Percentiles rank a stretch among this genome's conserved stretches.
phyloP scores from a whole-genome alignment of 352 stramenopile genomes.

The Pythium rishiriense region DNA sequence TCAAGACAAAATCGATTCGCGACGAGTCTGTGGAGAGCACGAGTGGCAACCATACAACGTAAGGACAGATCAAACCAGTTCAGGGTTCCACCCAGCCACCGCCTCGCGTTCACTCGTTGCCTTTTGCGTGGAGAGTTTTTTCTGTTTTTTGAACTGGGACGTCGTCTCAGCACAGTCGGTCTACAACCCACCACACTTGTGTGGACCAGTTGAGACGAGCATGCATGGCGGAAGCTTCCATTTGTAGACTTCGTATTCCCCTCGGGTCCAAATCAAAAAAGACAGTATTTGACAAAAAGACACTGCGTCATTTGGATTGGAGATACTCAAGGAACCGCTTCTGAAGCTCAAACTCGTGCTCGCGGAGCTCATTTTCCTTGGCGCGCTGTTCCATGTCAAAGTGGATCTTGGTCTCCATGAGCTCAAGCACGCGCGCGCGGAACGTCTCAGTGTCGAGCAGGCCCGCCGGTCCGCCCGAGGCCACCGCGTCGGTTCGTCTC shows the following conservation, averaged over 20 bases:
- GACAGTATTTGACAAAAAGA: no score
- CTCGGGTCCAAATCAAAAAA: no score
- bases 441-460: constrained; percentile 47
- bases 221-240: no score
- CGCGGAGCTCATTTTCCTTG: constrained; percentile 73
- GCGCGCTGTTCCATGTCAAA: constrained; percentile 82
- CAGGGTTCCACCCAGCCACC: no score
- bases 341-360: constrained; percentile 82
- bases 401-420: constrained; percentile 82
- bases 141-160: no score
- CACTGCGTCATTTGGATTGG: constrained; percentile 71
- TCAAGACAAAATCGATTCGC: constrained; percentile 73
- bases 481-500: constrained; percentile 1
- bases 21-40: neutral
- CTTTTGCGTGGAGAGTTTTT: no score
- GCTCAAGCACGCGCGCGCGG: constrained; percentile 55
- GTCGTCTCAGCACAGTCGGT: no score
- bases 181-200: no score
- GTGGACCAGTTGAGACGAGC: no score
- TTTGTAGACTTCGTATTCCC: no score
- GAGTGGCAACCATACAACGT: neutral
- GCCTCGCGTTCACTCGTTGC: no score
- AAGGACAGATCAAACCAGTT: constrained; percentile 3
- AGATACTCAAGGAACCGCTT: constrained; percentile 84
- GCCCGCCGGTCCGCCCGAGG: neutral